Base-by-base conservation (phyloP, 2,329 filamentous ascomycete species). In the Blastomyces silverae region DNA sequence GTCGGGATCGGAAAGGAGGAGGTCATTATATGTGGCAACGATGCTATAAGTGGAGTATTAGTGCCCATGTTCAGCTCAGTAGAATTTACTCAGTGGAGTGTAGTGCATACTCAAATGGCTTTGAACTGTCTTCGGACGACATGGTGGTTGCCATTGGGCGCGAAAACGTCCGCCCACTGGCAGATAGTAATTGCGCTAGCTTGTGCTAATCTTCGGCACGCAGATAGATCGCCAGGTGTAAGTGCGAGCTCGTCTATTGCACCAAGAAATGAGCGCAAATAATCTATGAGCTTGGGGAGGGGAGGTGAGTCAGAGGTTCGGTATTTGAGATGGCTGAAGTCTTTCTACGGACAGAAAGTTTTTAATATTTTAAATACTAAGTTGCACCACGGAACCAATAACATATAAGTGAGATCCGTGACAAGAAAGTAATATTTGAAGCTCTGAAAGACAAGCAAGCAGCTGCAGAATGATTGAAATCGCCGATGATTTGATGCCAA, bases 1-100 rank as follows among this genome's bases (percentile, higher is more conserved):
- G 67, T 96, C 90, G 13, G 89, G 84, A 75, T 97, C 92, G 62
- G 84, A 82, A 65, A 74, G 74, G 66, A 90, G 83, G 60, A 89
- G 83, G 61, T 81, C 78, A 71, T 85, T 82, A 79, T 90, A 90
- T 58, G 85, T 85, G 64, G 82, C 78, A 70, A 89, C 86, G 67
- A 90, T 87, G 75, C 81, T 82, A 69, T 68, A 28, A 60, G 31
- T 3, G 2, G 22, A 52, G 69, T 37, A 34, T 57, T n/a, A 62
- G 25, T 42, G 22, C 20, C 22, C 20, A 55, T 48, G 22, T 15
- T 44, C 1, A 62, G 53, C 31, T 17, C 15, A 39, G 15, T 39
- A 52, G 4, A 22, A 31, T 48, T 3, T 31, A 7, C 11, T 1
- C 20, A 5, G 44, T 13, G 20, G 20, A 25, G 37, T 22, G 39